Evolutionary conservation across 768 basidiomycete genomes (phyloP).

Genomic region (Sistotremastrum niveocremeum): DNA sequence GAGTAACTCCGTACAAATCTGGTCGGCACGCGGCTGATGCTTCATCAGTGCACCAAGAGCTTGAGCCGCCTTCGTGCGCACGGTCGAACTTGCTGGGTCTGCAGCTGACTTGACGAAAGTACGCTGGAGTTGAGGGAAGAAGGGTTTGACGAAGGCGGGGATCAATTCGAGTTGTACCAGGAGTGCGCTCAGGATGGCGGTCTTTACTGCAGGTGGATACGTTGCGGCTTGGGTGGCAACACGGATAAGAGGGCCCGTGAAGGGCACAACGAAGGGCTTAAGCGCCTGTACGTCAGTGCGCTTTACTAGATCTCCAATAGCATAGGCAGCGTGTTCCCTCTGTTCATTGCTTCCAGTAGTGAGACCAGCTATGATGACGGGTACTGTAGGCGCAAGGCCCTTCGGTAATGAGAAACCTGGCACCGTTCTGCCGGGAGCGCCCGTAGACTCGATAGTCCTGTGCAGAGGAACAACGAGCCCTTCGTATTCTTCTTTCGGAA

Average conservation of each 20-base stretch:
- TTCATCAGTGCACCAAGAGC: constrained; percentile 86
- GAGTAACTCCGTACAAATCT: constrained; percentile 83
- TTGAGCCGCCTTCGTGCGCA: constrained; percentile 69
- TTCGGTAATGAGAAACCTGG: constrained; percentile 81
- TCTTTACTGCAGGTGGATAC: constrained; percentile 88
- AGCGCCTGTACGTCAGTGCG: constrained; percentile 72
- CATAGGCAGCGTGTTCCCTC: constrained; percentile 88
- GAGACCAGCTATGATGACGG: constrained; percentile 83
- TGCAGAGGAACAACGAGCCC: constrained; percentile 81
- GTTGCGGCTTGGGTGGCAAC: constrained; percentile 83
- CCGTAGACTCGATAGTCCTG: constrained; percentile 74
- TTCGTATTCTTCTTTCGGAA: constrained; percentile 89
- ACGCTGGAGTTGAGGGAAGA: constrained; percentile 95
- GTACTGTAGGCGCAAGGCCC: constrained; percentile 72
- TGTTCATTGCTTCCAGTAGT: constrained; percentile 92
- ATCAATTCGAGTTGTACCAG: constrained; percentile 76
- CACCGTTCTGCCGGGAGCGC: constrained; percentile 60
- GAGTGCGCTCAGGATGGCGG: constrained; percentile 77
- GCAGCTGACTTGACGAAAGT: constrained; percentile 91
- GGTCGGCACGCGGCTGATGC: constrained; percentile 82
- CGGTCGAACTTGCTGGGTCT: constrained; percentile 63
- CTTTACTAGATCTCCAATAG: constrained; percentile 91
- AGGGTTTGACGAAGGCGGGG: constrained; percentile 84
- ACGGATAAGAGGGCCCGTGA: constrained; percentile 91
- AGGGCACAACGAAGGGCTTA: constrained; percentile 91